Percentiles rank a stretch among this genome's conserved stretches.
These are phyloP conservation scores for Ceratocystis colombiana DNA, from an alignment of 2,329 filamentous ascomycete species.

Conservation along the genomic window DNA sequence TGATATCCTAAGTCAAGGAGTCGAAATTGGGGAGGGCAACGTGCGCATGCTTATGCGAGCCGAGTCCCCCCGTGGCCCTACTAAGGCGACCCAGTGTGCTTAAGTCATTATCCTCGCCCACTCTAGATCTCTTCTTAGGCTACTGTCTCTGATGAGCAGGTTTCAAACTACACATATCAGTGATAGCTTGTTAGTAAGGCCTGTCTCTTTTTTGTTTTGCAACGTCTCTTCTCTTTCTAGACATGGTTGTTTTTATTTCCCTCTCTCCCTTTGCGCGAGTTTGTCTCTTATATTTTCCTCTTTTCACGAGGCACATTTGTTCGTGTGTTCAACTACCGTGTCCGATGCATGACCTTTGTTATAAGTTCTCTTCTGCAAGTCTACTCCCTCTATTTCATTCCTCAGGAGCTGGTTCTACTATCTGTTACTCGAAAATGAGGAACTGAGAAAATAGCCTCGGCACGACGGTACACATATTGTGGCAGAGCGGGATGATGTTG, in stretches of 20 bases:
- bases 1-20: slow-evolving; percentile 54
- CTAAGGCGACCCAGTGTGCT: slow-evolving; percentile 11
- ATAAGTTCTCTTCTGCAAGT: no score
- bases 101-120: background rate
- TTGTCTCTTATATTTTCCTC: slow-evolving; percentile 13
- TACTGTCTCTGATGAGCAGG: background rate
- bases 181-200: background rate
- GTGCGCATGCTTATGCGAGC: slow-evolving; percentile 53
- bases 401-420: background rate
- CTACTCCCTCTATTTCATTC: slow-evolving; percentile 1
- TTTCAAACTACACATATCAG: background rate
- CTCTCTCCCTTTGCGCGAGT: background rate
- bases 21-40: slow-evolving; percentile 58
- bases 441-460: background rate
- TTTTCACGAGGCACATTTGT: slow-evolving; percentile 19
- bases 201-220: background rate
- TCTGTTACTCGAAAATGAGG: background rate
- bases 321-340: slow-evolving; percentile 16
- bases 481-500: slow-evolving; percentile 20
- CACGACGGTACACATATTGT: slow-evolving; percentile 22
- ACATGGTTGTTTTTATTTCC: background rate
- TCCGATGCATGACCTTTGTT: background rate
- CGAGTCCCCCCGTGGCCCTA: slow-evolving; percentile 19
- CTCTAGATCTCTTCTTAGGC: background rate
- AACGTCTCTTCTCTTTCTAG: background rate